Evolutionary conservation across 225 moss, liverwort and hornwort species (phyloP).

Genomic region (Sphagnum tenellum): DNA sequence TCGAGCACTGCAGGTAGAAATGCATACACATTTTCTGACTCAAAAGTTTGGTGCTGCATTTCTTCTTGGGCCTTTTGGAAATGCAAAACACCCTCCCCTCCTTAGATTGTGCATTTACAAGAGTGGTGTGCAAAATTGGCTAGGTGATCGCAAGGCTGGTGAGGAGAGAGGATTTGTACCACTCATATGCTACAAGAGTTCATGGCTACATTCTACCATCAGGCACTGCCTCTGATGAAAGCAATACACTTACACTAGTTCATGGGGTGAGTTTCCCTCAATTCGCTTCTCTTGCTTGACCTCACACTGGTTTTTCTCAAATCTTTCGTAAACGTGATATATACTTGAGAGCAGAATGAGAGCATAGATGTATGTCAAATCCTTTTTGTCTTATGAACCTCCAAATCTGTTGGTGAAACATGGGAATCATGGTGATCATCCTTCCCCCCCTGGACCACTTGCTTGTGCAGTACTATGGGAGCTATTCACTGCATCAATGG

Average conservation of each 20-base stretch:
- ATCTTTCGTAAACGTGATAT: no score
- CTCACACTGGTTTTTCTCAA: no score
- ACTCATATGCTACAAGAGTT: slow-evolving; percentile 37
- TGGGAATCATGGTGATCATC: background rate
- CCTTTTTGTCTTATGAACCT: no score
- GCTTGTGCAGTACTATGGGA: slow-evolving; percentile 31
- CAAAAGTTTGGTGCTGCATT: background rate
- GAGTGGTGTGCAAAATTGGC: no score
- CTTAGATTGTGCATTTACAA: background rate
- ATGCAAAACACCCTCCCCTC: background rate
- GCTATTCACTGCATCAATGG: slow-evolving; percentile 48
- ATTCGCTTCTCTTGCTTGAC: no score
- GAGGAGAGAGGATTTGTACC: slow-evolving; percentile 23
- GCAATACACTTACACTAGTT: slow-evolving; percentile 28
- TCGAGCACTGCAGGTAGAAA: slow-evolving; percentile 32
- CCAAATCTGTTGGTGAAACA: no score
- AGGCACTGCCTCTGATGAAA: slow-evolving; percentile 19
- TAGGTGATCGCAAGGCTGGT: slow-evolving; percentile 37
- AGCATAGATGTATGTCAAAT: no score
- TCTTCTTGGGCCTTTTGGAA: background rate
- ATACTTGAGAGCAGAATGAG: no score
- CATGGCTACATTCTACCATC: slow-evolving; percentile 39
- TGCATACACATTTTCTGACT: background rate
- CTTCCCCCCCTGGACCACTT: no score
- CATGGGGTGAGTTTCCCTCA: slow-evolving; percentile 28